A percentile compares a stretch with the other conserved stretches of the same genome.
These are phyloP conservation scores for Cyclotella baltica DNA, from an alignment of 108 stramenopile genomes.

Conservation along the genomic window DNA sequence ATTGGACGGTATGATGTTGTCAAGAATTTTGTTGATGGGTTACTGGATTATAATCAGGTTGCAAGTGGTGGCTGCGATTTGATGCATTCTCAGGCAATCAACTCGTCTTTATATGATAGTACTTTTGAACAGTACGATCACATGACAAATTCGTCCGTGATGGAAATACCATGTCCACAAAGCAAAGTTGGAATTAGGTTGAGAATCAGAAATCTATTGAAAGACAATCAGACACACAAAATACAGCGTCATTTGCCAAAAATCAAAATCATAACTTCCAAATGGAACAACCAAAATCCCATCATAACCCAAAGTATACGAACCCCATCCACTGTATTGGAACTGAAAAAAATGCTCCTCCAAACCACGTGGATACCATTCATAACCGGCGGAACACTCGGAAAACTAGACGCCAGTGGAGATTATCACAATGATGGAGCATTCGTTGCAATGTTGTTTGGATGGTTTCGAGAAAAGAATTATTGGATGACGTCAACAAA, in stretches of 20 bases:
- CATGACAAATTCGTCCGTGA: background rate
- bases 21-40: slow-evolving; percentile 58
- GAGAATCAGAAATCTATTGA: too few species aligned
- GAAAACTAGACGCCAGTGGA: slow-evolving; percentile 31
- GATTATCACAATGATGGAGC: slow-evolving; percentile 49
- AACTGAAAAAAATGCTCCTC: slow-evolving; percentile 48
- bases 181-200: background rate
- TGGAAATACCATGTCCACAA: background rate
- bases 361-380: slow-evolving; percentile 65
- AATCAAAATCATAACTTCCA: slow-evolving; percentile 48
- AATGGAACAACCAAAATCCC: slow-evolving; percentile 19
- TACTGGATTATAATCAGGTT: slow-evolving; percentile 39
- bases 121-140: background rate
- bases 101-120: background rate
- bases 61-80: background rate
- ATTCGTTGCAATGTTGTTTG: slow-evolving; percentile 15
- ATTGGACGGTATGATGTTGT: slow-evolving; percentile 67
- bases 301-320: slow-evolving; percentile 24
- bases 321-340: slow-evolving; percentile 31
- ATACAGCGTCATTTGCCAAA: slow-evolving; percentile 14
- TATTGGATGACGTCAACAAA: background rate
- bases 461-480: background rate
- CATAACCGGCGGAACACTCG: slow-evolving; percentile 39
- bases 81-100: background rate
- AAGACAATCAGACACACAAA: background rate